Evolutionary conservation across 768 basidiomycete species (phyloP).

Genomic region (Leucocoprinus sp.): DNA sequence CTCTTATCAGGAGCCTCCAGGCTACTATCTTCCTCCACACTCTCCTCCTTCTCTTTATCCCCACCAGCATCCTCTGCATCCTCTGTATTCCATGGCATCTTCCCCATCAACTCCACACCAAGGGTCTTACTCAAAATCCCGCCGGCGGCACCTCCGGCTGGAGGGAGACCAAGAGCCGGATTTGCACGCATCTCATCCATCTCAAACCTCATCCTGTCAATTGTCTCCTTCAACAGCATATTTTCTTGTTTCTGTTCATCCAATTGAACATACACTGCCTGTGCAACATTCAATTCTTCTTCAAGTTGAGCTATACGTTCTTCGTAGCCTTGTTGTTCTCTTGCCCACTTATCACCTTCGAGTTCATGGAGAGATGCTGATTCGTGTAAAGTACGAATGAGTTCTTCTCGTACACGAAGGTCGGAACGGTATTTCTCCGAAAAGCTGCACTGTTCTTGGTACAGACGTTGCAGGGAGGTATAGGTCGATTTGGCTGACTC

Average conservation of each 20-base stretch:
- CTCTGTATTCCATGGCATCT: slow-evolving; percentile 39
- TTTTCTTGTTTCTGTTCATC: slow-evolving; percentile 97
- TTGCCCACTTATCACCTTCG: slow-evolving; percentile 58
- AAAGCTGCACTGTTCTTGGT: slow-evolving; percentile 80
- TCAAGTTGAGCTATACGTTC: slow-evolving; percentile 65
- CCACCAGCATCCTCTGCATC: slow-evolving; percentile 29
- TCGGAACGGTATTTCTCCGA: slow-evolving; percentile 74
- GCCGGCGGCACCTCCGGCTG: slow-evolving; percentile 31
- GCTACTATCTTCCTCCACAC: slow-evolving; percentile 29
- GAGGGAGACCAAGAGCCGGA: slow-evolving; percentile 24
- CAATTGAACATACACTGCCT: slow-evolving; percentile 63
- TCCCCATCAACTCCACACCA: slow-evolving; percentile 63
- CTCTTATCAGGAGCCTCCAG: slow-evolving; percentile 26
- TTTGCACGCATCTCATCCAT: slow-evolving; percentile 81
- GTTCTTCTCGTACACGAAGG: slow-evolving; percentile 67
- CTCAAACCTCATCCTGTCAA: slow-evolving; percentile 89
- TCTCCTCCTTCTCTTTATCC: slow-evolving; percentile 28
- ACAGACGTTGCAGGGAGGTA: slow-evolving; percentile 75
- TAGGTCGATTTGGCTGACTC: slow-evolving; percentile 70
- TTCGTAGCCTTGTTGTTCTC: slow-evolving; percentile 46
- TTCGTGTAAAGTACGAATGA: slow-evolving; percentile 59
- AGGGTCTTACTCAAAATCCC: slow-evolving; percentile 63
- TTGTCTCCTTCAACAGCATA: slow-evolving; percentile 87
- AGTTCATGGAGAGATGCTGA: slow-evolving; percentile 48
- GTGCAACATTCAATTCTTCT: slow-evolving; percentile 58